Evolutionary conservation across 2,329 filamentous ascomycete species (phyloP).

Genomic region (Phialophora expanda): DNA sequence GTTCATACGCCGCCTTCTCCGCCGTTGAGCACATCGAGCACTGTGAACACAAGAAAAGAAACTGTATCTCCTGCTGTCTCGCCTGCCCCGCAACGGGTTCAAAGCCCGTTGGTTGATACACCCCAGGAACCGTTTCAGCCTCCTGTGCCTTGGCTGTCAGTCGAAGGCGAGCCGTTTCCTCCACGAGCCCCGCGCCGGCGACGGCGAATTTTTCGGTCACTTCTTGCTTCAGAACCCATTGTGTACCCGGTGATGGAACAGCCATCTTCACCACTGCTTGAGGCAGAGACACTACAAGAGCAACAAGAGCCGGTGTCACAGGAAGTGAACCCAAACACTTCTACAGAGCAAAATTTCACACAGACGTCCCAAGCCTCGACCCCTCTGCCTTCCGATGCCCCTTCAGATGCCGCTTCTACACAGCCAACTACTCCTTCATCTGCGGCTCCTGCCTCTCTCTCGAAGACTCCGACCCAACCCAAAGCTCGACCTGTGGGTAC

Average conservation of each 20-base stretch:
- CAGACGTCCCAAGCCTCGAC: slow-evolving; percentile 61
- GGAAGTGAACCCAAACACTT: slow-evolving; percentile 28
- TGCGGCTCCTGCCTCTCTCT: slow-evolving; percentile 45
- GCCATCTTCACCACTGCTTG: slow-evolving; percentile 39
- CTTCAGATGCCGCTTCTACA: slow-evolving; percentile 62
- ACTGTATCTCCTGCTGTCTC: slow-evolving; percentile 36
- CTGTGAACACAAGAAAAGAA: slow-evolving; percentile 38
- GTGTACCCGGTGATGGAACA: slow-evolving; percentile 59
- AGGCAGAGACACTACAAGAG: slow-evolving; percentile 31
- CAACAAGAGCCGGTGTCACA: slow-evolving; percentile 23
- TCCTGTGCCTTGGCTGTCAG: slow-evolving; percentile 65
- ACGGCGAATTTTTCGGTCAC: slow-evolving; percentile 48
- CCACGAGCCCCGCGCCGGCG: slow-evolving; percentile 55
- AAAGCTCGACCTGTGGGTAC: slow-evolving; percentile 45
- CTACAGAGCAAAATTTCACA: slow-evolving; percentile 34
- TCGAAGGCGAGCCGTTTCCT: slow-evolving; percentile 61
- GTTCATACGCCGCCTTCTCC: slow-evolving; percentile 41
- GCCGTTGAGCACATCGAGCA: slow-evolving; percentile 37
- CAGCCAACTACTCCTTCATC: slow-evolving; percentile 63
- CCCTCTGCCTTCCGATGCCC: slow-evolving; percentile 62
- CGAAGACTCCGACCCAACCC: slow-evolving; percentile 42
- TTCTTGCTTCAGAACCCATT: slow-evolving; percentile 45
- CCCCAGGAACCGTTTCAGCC: slow-evolving; percentile 56
- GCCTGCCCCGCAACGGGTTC: slow-evolving; percentile 43
- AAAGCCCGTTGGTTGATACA: slow-evolving; percentile 33